These are phyloP conservation scores for Calophaca sinica DNA, from an alignment of 306 rosid genomes.

Conservation along the genomic window DNA sequence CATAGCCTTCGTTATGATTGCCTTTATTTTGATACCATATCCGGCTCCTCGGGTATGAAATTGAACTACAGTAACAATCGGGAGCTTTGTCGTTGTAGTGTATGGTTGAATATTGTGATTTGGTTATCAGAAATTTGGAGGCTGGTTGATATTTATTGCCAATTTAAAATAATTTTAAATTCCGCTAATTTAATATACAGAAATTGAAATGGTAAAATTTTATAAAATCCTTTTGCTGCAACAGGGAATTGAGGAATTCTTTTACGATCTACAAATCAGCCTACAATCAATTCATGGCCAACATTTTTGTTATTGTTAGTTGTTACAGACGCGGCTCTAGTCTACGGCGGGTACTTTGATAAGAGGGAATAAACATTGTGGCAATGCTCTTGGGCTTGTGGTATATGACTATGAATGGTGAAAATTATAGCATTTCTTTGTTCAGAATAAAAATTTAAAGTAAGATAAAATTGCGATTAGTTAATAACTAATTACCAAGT, in stretches of 20 bases:
- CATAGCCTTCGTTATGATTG: constrained; percentile 2
- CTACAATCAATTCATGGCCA: not conserved
- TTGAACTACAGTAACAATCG: not conserved
- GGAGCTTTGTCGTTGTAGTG: not conserved
- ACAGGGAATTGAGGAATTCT: too few relatives aligned
- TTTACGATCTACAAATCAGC: not conserved
- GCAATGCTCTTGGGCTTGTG: not conserved
- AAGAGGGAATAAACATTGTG: not conserved
- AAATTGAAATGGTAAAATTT: not conserved
- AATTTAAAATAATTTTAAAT: not conserved
- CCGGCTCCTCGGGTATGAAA: not conserved
- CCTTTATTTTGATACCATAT: constrained; percentile 4
- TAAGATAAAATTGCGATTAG: not conserved
- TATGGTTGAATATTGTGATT: constrained; percentile 12
- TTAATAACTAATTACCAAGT: not conserved
- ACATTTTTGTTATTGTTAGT: too few relatives aligned
- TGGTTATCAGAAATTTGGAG: not conserved
- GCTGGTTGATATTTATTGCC: not conserved
- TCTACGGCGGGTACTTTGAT: not conserved
- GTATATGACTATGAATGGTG: not conserved
- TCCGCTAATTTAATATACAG: not conserved
- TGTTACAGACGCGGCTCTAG: not conserved
- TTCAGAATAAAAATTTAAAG: not conserved
- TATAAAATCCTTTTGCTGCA: not conserved
- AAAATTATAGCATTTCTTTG: not conserved